Percentiles rank a stretch among this genome's conserved stretches.
These are phyloP conservation scores for Corymbia maculata DNA, from an alignment of 345 rosid genomes.

Conservation along the genomic window DNA sequence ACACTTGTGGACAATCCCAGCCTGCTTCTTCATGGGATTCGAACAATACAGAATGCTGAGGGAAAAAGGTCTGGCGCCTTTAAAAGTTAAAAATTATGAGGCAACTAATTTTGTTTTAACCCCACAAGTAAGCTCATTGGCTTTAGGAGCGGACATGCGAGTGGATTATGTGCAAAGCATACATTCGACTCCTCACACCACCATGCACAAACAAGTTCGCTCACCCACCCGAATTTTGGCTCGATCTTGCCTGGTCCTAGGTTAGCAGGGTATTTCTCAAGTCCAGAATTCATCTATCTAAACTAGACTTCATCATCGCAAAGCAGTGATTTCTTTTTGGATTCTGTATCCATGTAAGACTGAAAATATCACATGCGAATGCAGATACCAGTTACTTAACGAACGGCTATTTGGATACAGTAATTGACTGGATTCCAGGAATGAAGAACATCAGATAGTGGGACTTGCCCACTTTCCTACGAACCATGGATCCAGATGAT, in stretches of 20 bases:
- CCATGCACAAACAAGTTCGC: not conserved
- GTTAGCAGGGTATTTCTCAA: not conserved
- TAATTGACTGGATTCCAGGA: conserved; percentile 1
- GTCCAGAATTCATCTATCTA: not conserved
- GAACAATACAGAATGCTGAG: not conserved
- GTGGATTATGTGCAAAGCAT: not conserved
- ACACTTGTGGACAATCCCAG: not conserved
- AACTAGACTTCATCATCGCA: not conserved
- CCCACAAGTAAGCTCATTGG: not conserved
- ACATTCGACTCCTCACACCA: not conserved
- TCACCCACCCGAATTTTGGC: not conserved
- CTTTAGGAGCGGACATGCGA: not conserved
- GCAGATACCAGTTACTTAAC: not conserved
- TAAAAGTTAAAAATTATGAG: not conserved
- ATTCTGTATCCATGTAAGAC: not conserved
- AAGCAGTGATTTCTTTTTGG: not conserved
- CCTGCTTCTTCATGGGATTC: not conserved
- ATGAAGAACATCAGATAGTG: not conserved
- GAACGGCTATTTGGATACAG: not conserved
- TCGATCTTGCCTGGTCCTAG: not conserved
- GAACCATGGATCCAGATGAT: not conserved
- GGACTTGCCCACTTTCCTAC: not conserved
- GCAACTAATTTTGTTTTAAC: not conserved
- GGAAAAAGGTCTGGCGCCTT: not conserved
- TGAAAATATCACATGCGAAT: not conserved